These are phyloP conservation scores for Amniculicola lignicola DNA, from an alignment of 495 filamentous ascomycete genomes.

Conservation along the genomic window DNA sequence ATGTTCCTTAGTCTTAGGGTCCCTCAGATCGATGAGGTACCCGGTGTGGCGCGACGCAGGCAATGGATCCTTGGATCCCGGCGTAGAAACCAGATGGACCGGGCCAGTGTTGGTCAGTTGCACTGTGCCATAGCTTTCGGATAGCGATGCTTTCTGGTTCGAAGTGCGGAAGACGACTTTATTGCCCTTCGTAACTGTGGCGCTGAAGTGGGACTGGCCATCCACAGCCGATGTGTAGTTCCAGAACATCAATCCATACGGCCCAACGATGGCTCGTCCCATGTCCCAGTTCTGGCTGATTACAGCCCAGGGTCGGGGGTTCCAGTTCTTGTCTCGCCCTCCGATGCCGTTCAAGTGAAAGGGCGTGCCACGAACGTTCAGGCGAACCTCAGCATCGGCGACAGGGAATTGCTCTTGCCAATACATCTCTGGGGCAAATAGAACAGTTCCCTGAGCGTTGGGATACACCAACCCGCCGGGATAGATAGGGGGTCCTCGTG, in stretches of 20 bases:
- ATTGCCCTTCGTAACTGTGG: not conserved
- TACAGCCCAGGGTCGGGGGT: not conserved
- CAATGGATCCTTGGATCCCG: not conserved
- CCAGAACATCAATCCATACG: not conserved
- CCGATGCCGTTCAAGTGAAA: not conserved
- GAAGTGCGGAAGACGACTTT: not conserved
- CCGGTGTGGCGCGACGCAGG: not conserved
- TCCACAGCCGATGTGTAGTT: not conserved
- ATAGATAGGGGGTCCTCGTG: not conserved
- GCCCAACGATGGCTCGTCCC: not conserved
- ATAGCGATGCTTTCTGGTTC: not conserved
- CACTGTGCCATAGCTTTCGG: not conserved
- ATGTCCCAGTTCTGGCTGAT: not conserved
- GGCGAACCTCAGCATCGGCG: not conserved
- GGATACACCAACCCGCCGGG: not conserved
- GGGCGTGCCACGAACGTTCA: not conserved
- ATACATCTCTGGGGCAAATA: not conserved
- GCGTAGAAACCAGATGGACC: not conserved
- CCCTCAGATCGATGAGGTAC: not conserved
- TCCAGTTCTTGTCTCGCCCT: not conserved
- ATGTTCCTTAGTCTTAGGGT: not conserved
- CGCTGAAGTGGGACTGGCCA: not conserved
- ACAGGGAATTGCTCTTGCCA: not conserved
- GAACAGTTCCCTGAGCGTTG: not conserved
- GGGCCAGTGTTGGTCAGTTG: not conserved